Evolutionary conservation across 176 grass and related monocot genomes (phyloP), one percentile per base, ranked within the genome.

Genomic region (Phoenix roebelenii): DNA sequence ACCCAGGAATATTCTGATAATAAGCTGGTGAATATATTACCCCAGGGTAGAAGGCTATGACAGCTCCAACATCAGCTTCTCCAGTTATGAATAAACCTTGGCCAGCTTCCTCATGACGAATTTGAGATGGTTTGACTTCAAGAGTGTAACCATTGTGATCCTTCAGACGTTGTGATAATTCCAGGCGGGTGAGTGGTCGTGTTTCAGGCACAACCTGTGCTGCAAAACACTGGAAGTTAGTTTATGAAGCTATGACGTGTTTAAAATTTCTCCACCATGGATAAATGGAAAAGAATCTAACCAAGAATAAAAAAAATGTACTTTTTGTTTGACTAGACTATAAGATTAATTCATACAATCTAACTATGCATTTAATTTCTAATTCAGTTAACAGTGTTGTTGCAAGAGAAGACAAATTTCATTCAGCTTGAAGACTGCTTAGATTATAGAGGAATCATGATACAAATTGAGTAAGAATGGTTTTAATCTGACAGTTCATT

Each of bases 11-110:
- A 71, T 83, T 85, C 25, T 70, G 80, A 73, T 97, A 91, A 80
- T 85, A 88, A 73, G 93, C 93, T 72, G 87, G 93, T 25, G 87
- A 97, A 78, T 97, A 97, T 76, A 88, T 70, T 26, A 92, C 61
- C 49, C 93, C 84, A 49, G 93, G 93, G 67, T 97, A 97, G 55
- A 97, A 85, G 57, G 86, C 81, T 59, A 97, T 65, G 52, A 97
- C 70, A 65, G 84, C 76, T 50, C 87, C 93, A 51, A 75, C 61
- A 70, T 73, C 75, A 66, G 84, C 76, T 74, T 74, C 49, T 65
- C 93, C 87, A 24, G 73, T 83, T 56, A 97, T 26, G 69, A 98
- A 92, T 23, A 98, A 67, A 75, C 93, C 93, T 54, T 83, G 76
- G 5, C 93, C 84, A 25, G 93, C 83, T 75, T 89, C 93, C 78